These are phyloP conservation scores for Nicotiana sylvestris DNA, from an alignment of 257 asterid genomes.

Conservation along the genomic window DNA sequence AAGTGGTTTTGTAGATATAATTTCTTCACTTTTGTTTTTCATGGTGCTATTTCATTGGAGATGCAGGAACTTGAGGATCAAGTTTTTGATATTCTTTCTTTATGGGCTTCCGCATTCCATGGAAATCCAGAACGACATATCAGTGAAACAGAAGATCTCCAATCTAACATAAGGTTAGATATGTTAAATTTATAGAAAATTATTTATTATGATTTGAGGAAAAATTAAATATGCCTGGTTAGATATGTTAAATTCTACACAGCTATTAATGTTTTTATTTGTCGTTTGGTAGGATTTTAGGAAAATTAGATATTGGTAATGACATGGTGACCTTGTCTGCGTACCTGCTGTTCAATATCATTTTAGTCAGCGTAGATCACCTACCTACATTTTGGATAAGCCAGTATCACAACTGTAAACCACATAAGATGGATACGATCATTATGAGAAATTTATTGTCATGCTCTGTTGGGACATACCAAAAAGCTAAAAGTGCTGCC, in stretches of 20 bases:
- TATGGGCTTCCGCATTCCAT: constrained; percentile 82
- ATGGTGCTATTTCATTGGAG: constrained; percentile 25
- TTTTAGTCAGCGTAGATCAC: background rate
- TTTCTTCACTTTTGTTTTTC: constrained; percentile 17
- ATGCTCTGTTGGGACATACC: background rate
- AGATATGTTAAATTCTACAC: background rate
- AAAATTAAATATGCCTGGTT: background rate
- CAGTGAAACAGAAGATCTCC: constrained; percentile 50
- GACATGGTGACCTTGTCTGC: background rate
- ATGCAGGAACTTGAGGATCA: constrained; percentile 90
- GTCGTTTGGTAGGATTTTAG: background rate
- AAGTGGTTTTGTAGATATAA: constrained; percentile 12
- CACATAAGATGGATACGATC: background rate
- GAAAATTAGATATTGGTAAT: background rate
- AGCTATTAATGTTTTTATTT: no score
- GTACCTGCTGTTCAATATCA: background rate
- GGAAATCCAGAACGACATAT: constrained; percentile 49
- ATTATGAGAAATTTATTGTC: background rate
- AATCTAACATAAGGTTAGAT: constrained; percentile 69
- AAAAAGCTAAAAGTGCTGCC: background rate
- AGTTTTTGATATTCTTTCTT: constrained; percentile 87
- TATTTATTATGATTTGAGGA: background rate
- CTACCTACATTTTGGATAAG: background rate
- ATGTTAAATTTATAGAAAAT: background rate
- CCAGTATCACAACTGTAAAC: background rate